A percentile compares a stretch with the other conserved stretches of the same genome.
These are phyloP conservation scores for Pichia nanzhaoensis DNA, from an alignment of 805 yeast genomes.

Conservation along the genomic window DNA sequence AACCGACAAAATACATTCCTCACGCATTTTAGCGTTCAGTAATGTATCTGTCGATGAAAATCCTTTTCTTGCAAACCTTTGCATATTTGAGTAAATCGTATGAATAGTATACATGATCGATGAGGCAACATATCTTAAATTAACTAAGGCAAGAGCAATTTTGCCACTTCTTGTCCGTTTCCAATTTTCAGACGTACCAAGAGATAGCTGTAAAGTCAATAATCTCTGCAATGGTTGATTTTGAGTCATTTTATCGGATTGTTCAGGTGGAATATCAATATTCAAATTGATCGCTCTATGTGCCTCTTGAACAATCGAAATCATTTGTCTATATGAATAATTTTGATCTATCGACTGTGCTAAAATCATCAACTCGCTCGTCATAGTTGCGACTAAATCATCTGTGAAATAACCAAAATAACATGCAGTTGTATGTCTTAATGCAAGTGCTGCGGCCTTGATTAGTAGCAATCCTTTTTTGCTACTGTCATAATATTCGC, in stretches of 20 bases:
- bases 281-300: constrained; percentile 72
- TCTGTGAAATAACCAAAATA: constrained; percentile 61
- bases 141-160: constrained; percentile 58
- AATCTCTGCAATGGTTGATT: constrained; percentile 74
- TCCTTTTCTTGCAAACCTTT: constrained; percentile 50
- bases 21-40: constrained; percentile 38
- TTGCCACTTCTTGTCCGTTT: constrained; percentile 34
- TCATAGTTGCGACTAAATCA: constrained; percentile 56
- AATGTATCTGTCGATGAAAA: constrained; percentile 41
- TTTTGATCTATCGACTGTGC: constrained; percentile 18
- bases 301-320: constrained; percentile 51
- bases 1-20: constrained; percentile 54
- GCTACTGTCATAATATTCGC: constrained; percentile 10
- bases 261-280: constrained; percentile 64
- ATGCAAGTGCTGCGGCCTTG: constrained; percentile 55
- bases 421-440: constrained; percentile 63
- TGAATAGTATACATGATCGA: constrained; percentile 59
- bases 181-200: constrained; percentile 46
- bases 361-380: constrained; percentile 36
- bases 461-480: constrained; percentile 32
- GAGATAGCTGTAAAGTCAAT: constrained; percentile 57
- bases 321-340: constrained; percentile 31
- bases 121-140: constrained; percentile 64
- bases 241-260: constrained; percentile 65
- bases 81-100: constrained; percentile 57